These are phyloP conservation scores for Diaporthe longicolla DNA, from an alignment of 2,329 filamentous ascomycete species.

Conservation along the genomic window DNA sequence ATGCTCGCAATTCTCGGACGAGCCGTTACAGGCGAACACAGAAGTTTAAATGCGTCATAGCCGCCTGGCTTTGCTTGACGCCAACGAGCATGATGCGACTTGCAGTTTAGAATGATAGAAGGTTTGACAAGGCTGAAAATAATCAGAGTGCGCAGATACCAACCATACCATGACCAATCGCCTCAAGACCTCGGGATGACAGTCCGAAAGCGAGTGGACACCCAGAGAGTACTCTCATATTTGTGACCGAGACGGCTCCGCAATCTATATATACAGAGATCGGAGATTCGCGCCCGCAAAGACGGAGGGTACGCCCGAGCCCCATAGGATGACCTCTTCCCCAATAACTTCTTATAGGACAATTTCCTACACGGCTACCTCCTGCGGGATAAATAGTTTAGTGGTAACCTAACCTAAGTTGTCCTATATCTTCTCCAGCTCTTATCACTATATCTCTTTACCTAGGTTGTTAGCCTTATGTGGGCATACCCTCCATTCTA, in stretches of 20 bases:
- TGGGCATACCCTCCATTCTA: too few species aligned
- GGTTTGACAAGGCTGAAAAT: not conserved
- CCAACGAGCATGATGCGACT: not conserved
- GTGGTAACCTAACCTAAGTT: too few species aligned
- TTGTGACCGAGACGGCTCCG: too few species aligned
- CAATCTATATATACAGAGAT: not conserved
- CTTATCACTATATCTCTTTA: too few species aligned
- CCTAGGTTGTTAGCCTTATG: too few species aligned
- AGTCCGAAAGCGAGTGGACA: not conserved
- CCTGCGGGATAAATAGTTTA: too few species aligned
- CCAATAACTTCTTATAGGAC: too few species aligned
- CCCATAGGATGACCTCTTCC: too few species aligned
- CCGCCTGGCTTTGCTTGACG: not conserved
- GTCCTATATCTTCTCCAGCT: too few species aligned
- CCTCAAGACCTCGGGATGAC: not conserved
- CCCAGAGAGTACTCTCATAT: not conserved
- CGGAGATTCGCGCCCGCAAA: too few species aligned
- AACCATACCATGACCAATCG: not conserved
- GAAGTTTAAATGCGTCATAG: not conserved
- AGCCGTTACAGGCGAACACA: not conserved
- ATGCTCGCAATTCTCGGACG: slow-evolving; percentile 8
- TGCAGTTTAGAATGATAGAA: not conserved
- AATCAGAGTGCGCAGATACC: not conserved
- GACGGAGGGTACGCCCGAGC: too few species aligned
- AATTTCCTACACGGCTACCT: too few species aligned